Evolutionary conservation across 495 filamentous ascomycete genomes (phyloP).

Genomic region (Paragyromitra xinjiangensis): DNA sequence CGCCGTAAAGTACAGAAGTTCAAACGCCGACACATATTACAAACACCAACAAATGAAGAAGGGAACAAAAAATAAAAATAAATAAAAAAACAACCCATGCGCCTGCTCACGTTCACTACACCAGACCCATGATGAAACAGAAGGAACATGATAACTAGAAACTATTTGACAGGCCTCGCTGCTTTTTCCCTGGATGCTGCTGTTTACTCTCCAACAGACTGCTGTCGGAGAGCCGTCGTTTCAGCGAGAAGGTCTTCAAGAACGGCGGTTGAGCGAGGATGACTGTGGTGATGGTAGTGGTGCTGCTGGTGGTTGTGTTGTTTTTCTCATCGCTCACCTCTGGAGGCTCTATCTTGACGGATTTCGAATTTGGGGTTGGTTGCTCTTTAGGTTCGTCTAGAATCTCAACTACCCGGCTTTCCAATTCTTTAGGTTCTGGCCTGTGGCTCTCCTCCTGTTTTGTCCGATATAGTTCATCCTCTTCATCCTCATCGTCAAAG

Average conservation of each 20-base stretch:
- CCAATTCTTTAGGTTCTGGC: background rate
- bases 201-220: conserved; percentile 20
- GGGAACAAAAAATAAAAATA: background rate
- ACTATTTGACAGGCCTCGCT: conserved; percentile 5
- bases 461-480: conserved; percentile 4
- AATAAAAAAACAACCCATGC: conserved; percentile 28
- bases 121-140: conserved; percentile 10
- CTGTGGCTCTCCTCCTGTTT: conserved; percentile 34
- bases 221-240: conserved; percentile 41
- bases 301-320: background rate
- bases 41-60: conserved; percentile 17
- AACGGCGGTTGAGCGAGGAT: conserved; percentile 42
- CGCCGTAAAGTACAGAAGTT: conserved; percentile 46
- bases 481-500: conserved; percentile 39
- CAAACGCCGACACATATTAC: conserved; percentile 35
- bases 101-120: conserved; percentile 34
- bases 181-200: conserved; percentile 28
- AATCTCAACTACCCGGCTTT: conserved; percentile 11
- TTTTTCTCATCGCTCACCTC: background rate
- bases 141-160: conserved; percentile 17
- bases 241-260: conserved; percentile 37
- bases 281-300: conserved; percentile 23
- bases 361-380: conserved; percentile 2
- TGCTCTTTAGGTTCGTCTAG: conserved; percentile 10
- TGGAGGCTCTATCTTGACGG: conserved; percentile 14